Base-by-base conservation (phyloP, 1,284 basidiomycete genomes). In the Hortiboletus rubellus region DNA sequence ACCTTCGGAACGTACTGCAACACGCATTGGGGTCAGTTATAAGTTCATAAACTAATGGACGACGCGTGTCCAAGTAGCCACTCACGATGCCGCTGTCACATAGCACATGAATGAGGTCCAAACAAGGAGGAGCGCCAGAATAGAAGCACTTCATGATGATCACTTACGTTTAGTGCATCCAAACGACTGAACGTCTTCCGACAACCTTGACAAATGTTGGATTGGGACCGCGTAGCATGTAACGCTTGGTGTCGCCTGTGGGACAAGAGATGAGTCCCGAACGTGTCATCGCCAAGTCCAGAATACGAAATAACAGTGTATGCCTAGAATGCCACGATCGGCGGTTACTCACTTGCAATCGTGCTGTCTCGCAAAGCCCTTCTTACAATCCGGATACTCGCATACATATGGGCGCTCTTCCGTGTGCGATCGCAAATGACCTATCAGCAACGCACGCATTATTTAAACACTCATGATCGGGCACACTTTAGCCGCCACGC, bases 351-450 rank as follows among this genome's bases (percentile, higher is more conserved):
- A 92, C 85, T 96, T 96, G 88, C 94, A 96, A 73, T 98, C 95
- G 73, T 97, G 94, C 72, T 95, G 92, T 46, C 95, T 84, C 37
- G 95, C 95, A 70, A 97, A 97, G 27, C 92, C 88, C 71, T 97
- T 97, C 67, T 90, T 91, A 73, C 95, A 98, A 15, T 92, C 94
- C 3, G 92, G 91, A 83, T 91, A 95, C 58, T 91, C 86, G 72
- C 95, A 98, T 60, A 94, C 85, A 75, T 94, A 98, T 37, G 95
- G 95, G 57, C 94, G 81, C 74, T 97, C 94, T 72, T 96, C 94
- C 30, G 94, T 96, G 73, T 98, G 95, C n/a, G 94, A 96, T 65
- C 95, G 86, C 63, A 98, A 74, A 77, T 98, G 96, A 50, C 96
- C 95, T 86, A 31, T 17, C 10, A 12, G 53, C 2, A 2, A 42